phyloP scores from a whole-genome alignment of 805 yeast species.

The Kazachstania martiniae region DNA sequence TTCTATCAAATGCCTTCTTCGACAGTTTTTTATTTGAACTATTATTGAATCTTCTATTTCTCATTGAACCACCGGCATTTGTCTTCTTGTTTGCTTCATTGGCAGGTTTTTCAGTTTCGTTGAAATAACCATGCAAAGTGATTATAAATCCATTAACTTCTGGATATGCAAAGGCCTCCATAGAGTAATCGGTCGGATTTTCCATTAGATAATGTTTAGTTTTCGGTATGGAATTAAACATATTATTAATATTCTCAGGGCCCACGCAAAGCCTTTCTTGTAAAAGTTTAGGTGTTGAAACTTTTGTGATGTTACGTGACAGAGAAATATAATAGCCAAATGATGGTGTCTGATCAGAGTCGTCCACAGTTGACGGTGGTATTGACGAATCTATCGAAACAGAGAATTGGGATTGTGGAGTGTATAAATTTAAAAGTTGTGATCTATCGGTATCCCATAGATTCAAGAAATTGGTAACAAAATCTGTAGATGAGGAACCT shows the following conservation, averaged over 20 bases:
- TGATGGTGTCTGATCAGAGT: slow-evolving; percentile 29
- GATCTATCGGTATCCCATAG: slow-evolving; percentile 74
- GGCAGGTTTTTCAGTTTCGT: slow-evolving; percentile 54
- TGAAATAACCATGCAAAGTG: slow-evolving; percentile 74
- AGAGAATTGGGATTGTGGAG: slow-evolving; percentile 78
- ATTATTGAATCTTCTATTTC: slow-evolving; percentile 19
- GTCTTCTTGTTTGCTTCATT: slow-evolving; percentile 18
- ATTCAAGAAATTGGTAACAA: slow-evolving; percentile 62
- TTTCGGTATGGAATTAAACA: slow-evolving; percentile 63
- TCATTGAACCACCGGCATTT: slow-evolving; percentile 10
- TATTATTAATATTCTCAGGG: slow-evolving; percentile 47
- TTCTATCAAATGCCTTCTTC: slow-evolving; percentile 76
- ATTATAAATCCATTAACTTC: slow-evolving; percentile 69
- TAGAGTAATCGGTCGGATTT: slow-evolving; percentile 55
- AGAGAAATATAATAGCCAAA: slow-evolving; percentile 62
- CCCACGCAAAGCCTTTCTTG: slow-evolving; percentile 56
- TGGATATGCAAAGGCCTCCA: slow-evolving; percentile 67
- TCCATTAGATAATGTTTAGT: slow-evolving; percentile 60
- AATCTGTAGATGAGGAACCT: slow-evolving; percentile 62
- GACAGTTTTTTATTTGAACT: slow-evolving; percentile 31
- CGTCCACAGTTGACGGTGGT: slow-evolving; percentile 35
- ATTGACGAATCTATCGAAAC: slow-evolving; percentile 62
- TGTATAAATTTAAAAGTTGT: slow-evolving; percentile 63
- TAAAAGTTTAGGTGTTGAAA: slow-evolving; percentile 44
- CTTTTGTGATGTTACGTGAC: slow-evolving; percentile 67